Evolutionary conservation across 257 asterid genomes (phyloP).

Genomic region (Solanum rostratum): DNA sequence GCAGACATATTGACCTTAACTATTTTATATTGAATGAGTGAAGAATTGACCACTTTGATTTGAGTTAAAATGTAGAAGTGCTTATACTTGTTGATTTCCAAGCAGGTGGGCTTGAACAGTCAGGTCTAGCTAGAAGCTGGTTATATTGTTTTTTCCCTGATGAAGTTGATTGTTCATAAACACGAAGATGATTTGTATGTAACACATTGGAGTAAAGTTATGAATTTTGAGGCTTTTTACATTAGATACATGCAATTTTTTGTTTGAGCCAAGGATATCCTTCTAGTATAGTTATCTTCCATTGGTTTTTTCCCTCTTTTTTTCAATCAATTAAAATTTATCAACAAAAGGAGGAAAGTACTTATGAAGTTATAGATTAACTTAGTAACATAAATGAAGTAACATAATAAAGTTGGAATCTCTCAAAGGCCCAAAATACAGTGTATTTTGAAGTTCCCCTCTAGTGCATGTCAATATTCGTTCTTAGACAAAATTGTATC

Average conservation of each 20-base stretch:
- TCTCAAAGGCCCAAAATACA: background rate
- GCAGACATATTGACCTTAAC: background rate
- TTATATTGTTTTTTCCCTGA: background rate
- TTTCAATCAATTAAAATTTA: background rate
- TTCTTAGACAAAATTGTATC: background rate
- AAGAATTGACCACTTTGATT: background rate
- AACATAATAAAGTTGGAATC: background rate
- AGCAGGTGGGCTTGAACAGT: background rate
- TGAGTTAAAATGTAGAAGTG: background rate
- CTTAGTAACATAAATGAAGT: background rate
- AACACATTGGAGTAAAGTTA: background rate
- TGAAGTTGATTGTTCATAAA: background rate
- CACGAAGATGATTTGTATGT: background rate
- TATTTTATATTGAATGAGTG: background rate
- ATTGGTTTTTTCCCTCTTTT: background rate
- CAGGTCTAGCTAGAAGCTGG: background rate
- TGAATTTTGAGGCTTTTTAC: background rate
- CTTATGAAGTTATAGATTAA: background rate
- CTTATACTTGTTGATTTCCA: background rate
- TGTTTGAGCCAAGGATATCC: background rate
- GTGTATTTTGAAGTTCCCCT: background rate
- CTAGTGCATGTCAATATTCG: background rate
- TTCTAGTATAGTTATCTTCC: background rate
- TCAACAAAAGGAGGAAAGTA: background rate
- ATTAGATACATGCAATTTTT: background rate